These are phyloP conservation scores for Pseudomassariella vexata DNA, from an alignment of 2,329 filamentous ascomycete species.

Conservation along the genomic window DNA sequence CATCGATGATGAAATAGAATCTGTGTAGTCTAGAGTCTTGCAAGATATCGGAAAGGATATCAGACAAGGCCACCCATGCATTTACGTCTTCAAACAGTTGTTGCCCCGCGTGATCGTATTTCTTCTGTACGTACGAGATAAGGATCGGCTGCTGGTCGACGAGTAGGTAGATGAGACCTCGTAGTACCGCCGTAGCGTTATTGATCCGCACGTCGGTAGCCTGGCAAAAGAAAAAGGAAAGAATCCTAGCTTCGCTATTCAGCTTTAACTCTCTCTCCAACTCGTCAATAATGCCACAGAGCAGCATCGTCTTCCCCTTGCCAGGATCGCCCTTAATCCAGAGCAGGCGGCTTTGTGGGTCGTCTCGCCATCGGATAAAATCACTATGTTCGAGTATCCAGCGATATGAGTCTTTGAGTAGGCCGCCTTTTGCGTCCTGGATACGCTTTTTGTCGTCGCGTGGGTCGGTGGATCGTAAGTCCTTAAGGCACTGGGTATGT, in stretches of 20 bases:
- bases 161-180: slow-evolving; percentile 24
- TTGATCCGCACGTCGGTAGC: slow-evolving; percentile 19
- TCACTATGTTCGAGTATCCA: slow-evolving; percentile 25
- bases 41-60: slow-evolving; percentile 35
- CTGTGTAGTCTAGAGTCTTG: slow-evolving; percentile 23
- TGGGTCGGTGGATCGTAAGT: too few relatives aligned
- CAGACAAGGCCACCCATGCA: slow-evolving; percentile 28
- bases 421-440: slow-evolving; percentile 15
- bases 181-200: slow-evolving; percentile 23
- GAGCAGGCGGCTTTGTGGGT: slow-evolving; percentile 10
- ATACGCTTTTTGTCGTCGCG: slow-evolving; percentile 15
- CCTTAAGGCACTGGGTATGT: too few relatives aligned
- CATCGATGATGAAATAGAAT: slow-evolving; percentile 36
- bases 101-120: slow-evolving; percentile 24
- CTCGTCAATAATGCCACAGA: slow-evolving; percentile 22
- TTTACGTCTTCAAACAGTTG: slow-evolving; percentile 30
- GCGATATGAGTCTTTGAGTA: slow-evolving; percentile 21
- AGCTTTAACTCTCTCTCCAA: too few relatives aligned
- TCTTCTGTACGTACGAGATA: slow-evolving; percentile 23
- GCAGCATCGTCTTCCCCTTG: slow-evolving; percentile 31
- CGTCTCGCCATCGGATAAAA: slow-evolving; percentile 20
- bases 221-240: slow-evolving; percentile 28
- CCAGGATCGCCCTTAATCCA: slow-evolving; percentile 27
- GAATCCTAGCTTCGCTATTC: too few relatives aligned
- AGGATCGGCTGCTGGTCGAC: slow-evolving; percentile 22